Base-by-base conservation (phyloP, 805 yeast species). In the Ogataea salicorniae region DNA sequence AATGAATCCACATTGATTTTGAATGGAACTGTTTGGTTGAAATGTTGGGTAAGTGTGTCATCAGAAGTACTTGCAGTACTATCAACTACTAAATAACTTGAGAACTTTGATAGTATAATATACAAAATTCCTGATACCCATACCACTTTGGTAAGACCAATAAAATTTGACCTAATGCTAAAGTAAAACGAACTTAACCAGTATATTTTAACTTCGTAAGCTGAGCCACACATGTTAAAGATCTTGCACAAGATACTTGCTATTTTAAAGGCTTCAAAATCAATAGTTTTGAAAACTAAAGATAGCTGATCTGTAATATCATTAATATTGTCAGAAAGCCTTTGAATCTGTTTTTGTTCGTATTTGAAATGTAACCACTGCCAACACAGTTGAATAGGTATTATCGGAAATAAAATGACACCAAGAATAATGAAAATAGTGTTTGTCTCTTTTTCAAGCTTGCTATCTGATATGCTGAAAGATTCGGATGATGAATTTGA, bases 101-200 rank as follows among this genome's bases (percentile, higher is more conserved):
- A 6, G 7, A 48, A 14, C 15, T 35, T 18, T 26, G 17, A 34
- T 22, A 46, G 15, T 22, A 38, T 42, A 4, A 49, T 29, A 41
- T 46, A 53, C 2, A 48, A 5, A 9, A 51, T n/a, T 6, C 42
- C 43, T n/a, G 22, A 41, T 36, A 37, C 41, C 51, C 52, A 43
- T 3, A 48, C 14, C 13, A 41, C 16, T 38, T 47, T 44, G 8
- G 39, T 4, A 17, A 50, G 20, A 17, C 39, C 33, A 4, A 6
- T 17, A 11, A 49, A 47, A 18, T 50, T 53, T 3, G 60, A 56
- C 13, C 54, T 47, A 7, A 41, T 26, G 6, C 59, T 46, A 14
- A 53, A 45, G 51, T 55, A 50, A 37, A 51, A 50, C 1, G 60
- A 53, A 9, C 39, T n/a, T 15, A 48, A 39, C 43, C 38, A 50